Evolutionary conservation across 2,329 filamentous ascomycete species (phyloP).

Genomic region (Hypoxylon sp.): DNA sequence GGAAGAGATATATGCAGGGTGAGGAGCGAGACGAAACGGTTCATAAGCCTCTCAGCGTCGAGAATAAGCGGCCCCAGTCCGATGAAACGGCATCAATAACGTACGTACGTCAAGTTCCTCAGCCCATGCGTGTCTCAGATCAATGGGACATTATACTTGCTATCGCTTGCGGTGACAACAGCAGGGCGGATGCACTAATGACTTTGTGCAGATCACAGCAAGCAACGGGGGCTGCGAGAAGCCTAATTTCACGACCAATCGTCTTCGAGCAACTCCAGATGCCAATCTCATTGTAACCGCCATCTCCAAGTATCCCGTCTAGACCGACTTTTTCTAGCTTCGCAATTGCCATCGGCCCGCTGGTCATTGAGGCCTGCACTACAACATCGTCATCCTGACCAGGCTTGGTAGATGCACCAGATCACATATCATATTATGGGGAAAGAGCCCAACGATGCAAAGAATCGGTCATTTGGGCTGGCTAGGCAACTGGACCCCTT

Average conservation of each 20-base stretch:
- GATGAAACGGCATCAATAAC: slow-evolving; percentile 32
- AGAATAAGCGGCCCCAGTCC: slow-evolving; percentile 42
- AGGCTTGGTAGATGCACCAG: slow-evolving; percentile 29
- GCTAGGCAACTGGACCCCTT: slow-evolving; percentile 34
- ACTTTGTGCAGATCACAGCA: slow-evolving; percentile 40
- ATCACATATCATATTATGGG: slow-evolving; percentile 43
- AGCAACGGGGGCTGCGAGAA: slow-evolving; percentile 43
- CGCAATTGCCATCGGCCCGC: slow-evolving; percentile 25
- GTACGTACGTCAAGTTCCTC: slow-evolving; percentile 39
- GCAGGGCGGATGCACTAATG: slow-evolving; percentile 36
- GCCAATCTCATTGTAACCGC: slow-evolving; percentile 35
- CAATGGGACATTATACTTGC: slow-evolving; percentile 24
- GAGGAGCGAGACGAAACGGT: slow-evolving; percentile 29
- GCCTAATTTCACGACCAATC: slow-evolving; percentile 43
- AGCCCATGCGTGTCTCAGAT: slow-evolving; percentile 40
- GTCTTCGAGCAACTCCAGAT: slow-evolving; percentile 32
- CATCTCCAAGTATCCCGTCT: slow-evolving; percentile 21
- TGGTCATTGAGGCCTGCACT: slow-evolving; percentile 34
- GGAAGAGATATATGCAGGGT: slow-evolving; percentile 27
- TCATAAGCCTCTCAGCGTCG: slow-evolving; percentile 34
- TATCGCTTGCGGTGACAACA: slow-evolving; percentile 28
- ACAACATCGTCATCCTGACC: slow-evolving; percentile 33
- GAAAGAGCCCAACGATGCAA: slow-evolving; percentile 41
- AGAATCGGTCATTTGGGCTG: slow-evolving; percentile 42
- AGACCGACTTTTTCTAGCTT: slow-evolving; percentile 42